Conservation (phyloP, 495 filamentous ascomycete species). For the Jackrogersella multiformis region DNA sequence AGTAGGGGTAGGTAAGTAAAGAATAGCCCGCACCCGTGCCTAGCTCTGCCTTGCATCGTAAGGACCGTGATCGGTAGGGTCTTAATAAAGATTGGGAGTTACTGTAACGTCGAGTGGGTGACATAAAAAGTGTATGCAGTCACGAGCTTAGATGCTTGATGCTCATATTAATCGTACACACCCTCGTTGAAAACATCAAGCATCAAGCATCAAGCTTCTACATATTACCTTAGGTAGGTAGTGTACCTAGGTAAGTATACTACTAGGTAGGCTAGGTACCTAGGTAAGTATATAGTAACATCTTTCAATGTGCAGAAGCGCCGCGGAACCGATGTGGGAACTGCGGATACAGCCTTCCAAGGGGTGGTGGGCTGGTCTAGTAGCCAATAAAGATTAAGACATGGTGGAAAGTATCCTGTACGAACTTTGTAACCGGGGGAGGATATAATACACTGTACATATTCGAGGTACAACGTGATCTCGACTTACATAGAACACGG, state of each 20-base stretch:
- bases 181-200: too few relatives aligned
- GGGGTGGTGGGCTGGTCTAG: background rate
- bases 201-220: too few relatives aligned
- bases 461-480: slow-evolving; percentile 16
- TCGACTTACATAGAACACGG: background rate
- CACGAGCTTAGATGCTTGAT: background rate
- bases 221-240: too few relatives aligned
- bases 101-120: slow-evolving; percentile 24
- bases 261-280: too few relatives aligned
- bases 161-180: too few relatives aligned
- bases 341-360: slow-evolving; percentile 30
- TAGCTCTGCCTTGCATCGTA: slow-evolving; percentile 21
- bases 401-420: slow-evolving; percentile 5
- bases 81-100: background rate
- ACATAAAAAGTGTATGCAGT: too few relatives aligned
- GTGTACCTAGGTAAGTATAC: too few relatives aligned
- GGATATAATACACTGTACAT: slow-evolving; percentile 9
- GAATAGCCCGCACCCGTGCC: slow-evolving; percentile 22
- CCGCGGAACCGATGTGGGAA: slow-evolving; percentile 30
- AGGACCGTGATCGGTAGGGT: background rate
- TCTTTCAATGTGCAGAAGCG: slow-evolving; percentile 26
- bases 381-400: slow-evolving; percentile 16
- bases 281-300: slow-evolving; percentile 13
- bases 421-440: slow-evolving; percentile 1
- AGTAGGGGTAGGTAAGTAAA: slow-evolving; percentile 11